These are phyloP conservation scores for Metarhizium guizhouense DNA, from an alignment of 2,329 filamentous ascomycete genomes.

Conservation along the genomic window DNA sequence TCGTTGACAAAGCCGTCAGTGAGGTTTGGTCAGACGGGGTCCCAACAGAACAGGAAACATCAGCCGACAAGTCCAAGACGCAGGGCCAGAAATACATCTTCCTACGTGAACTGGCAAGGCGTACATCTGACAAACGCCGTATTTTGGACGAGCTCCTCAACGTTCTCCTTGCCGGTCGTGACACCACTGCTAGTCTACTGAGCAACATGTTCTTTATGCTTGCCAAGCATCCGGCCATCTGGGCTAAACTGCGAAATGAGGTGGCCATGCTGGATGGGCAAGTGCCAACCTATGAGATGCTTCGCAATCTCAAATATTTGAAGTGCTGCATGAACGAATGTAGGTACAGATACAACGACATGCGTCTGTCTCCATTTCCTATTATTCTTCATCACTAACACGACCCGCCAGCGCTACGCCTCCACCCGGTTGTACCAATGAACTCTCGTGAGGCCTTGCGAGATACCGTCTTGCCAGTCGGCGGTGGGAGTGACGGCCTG, in stretches of 20 bases:
- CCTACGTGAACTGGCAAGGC: slow-evolving; percentile 20
- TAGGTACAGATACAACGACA: slow-evolving; percentile 5
- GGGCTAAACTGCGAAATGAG: slow-evolving; percentile 31
- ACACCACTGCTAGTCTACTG: slow-evolving; percentile 43
- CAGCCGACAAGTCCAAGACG: slow-evolving; percentile 7
- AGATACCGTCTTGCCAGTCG: slow-evolving; percentile 40
- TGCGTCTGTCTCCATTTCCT: no score
- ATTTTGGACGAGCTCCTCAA: slow-evolving; percentile 25
- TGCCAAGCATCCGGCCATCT: slow-evolving; percentile 22
- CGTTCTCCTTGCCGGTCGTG: slow-evolving; percentile 40
- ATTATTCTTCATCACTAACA: background rate
- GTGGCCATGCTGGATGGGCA: slow-evolving; percentile 13
- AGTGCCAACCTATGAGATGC: slow-evolving; percentile 11
- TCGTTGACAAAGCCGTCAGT: slow-evolving; percentile 57
- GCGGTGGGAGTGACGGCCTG: slow-evolving; percentile 37
- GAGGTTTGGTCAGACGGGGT: slow-evolving; percentile 34
- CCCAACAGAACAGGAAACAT: no score
- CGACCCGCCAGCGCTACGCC: slow-evolving; percentile 27
- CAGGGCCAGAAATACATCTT: slow-evolving; percentile 19
- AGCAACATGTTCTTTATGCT: slow-evolving; percentile 38
- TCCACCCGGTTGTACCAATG: slow-evolving; percentile 37
- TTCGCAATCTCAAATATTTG: slow-evolving; percentile 12
- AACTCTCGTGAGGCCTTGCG: slow-evolving; percentile 36
- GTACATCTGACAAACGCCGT: slow-evolving; percentile 19
- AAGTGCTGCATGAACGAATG: slow-evolving; percentile 14